Evolutionary conservation across 176 grass and related monocot genomes (phyloP), one percentile per base, ranked within the genome.

Genomic region (Oryza longistaminata): DNA sequence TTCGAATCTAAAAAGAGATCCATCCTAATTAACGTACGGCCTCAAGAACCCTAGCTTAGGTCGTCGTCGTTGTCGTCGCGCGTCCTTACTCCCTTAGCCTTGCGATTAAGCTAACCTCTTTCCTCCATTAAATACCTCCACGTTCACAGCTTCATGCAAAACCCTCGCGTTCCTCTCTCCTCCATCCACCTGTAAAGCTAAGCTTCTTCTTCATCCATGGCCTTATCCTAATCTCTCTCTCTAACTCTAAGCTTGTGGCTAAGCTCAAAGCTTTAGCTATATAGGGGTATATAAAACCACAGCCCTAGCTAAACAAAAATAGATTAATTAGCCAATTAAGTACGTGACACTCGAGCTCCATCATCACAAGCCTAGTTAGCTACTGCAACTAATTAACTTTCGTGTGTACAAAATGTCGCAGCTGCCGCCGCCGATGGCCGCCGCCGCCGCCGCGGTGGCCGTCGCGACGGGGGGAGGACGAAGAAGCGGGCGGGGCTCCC

Each of bases 401-500:
- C 14, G 19, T n/a, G 17, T 58, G 12, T 49, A 2, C 31, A 53
- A 53, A 31, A 88, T 75, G 87, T 40, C 87, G 62, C 78, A 83
- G 82, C 48, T 70, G 19, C 88, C 72, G 5, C 49, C 64, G n/a
- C 39, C 82, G 40, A 16, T 81, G 71, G 82, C 82, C 35, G 48
- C 66, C 9, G 34, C 34, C 34, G 35, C 35, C 0, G 35, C 35
- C 0, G 39, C 39, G 7, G 39, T 40, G 1, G 75, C 62, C 15
- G 62, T 61, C 76, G 82, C 69, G 82, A 10, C 2, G n/a, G 64
- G 0, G 27, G 43, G 0, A 71, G 65, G 29, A 40, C 39, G 7
- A 87, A 70, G 86, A 78, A 89, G 77, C 76, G 82, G 8, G 82
- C 71, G 29, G 82, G 82, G 40, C 88, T 89, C 11, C 88, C 88